A percentile compares a stretch with the other conserved stretches of the same genome.
Evolutionary conservation across 192 early-diverging fungal species (phyloP).

Genomic region (Haplosporangium gracile): DNA sequence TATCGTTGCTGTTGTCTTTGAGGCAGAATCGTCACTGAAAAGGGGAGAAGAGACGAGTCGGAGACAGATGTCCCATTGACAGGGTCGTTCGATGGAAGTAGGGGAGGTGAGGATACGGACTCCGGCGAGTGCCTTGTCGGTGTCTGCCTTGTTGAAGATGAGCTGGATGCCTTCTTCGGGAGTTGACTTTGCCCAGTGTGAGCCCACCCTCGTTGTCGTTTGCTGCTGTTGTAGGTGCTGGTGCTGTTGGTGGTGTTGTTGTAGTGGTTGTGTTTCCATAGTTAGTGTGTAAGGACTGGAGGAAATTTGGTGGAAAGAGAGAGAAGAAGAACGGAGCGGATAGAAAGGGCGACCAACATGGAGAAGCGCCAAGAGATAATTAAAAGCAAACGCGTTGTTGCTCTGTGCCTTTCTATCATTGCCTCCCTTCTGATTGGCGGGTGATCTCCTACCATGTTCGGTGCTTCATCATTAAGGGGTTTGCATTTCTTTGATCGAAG

Average conservation of each 20-base stretch:
- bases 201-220: not conserved
- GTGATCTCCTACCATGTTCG: not conserved
- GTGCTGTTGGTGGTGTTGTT: not conserved
- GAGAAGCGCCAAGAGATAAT: not conserved
- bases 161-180: conserved; percentile 50
- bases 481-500: too few species aligned
- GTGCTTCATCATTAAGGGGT: not conserved
- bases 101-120: conserved; percentile 18
- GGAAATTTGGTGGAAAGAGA: too few species aligned
- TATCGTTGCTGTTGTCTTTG: not conserved
- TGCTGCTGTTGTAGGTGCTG: not conserved
- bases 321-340: not conserved
- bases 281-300: not conserved
- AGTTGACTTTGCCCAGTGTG: conserved; percentile 39
- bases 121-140: not conserved
- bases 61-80: conserved; percentile 36
- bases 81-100: conserved; percentile 23
- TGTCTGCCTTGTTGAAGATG: conserved; percentile 18
- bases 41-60: conserved; percentile 6
- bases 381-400: not conserved
- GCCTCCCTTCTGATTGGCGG: not conserved
- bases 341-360: not conserved
- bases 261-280: not conserved
- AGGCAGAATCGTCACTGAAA: not conserved
- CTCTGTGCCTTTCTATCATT: not conserved